Base-by-base conservation (phyloP, 176 grass and related monocot species). In the Leersia perrieri region DNA sequence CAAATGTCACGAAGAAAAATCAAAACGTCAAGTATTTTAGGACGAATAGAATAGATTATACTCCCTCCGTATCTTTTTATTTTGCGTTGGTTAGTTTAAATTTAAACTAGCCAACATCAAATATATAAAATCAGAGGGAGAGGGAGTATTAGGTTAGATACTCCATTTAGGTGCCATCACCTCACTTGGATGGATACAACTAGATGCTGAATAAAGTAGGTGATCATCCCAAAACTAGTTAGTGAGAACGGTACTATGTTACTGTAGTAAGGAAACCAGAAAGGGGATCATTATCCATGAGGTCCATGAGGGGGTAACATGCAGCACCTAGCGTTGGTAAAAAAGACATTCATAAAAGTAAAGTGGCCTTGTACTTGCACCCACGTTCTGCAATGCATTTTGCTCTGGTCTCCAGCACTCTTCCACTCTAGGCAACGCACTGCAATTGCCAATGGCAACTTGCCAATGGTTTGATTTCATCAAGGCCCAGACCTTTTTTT, bases 371-470 rank as follows among this genome's bases (percentile, higher is more conserved):
- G 39, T 63, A 76, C 78, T 82, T 55, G 85, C 39, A 3, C 13
- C 78, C 85, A 87, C 79, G 85, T 87, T 63, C n/a, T 60, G 13
- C 47, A n/a, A 22, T 41, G 28, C 16, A n/a, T n/a, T n/a, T n/a
- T 64, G 11, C n/a, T 40, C 60, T 63, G 9, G 15, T 22, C 18
- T 5, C 27, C 5, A 31, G 51, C 16, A 28, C 16, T 47, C 28
- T 72, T 63, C 34, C 49, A 33, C 68, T 62, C 49, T 13, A 2
- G 60, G 15, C 8, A 49, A 20, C 25, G 5, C 3, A 1, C 74
- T 20, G 16, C 14, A 23, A 7, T 30, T 11, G 53, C 39, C 61
- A 10, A 31, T 32, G 26, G 60, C n/a, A n/a, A n/a, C n/a, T n/a
- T n/a, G n/a, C n/a, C n/a, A n/a, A n/a, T n/a, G n/a, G n/a, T n/a